Evolutionary conservation across 805 yeast genomes (phyloP), one percentile per base, ranked within the genome.

Genomic region (Soucietia sequanensis): DNA sequence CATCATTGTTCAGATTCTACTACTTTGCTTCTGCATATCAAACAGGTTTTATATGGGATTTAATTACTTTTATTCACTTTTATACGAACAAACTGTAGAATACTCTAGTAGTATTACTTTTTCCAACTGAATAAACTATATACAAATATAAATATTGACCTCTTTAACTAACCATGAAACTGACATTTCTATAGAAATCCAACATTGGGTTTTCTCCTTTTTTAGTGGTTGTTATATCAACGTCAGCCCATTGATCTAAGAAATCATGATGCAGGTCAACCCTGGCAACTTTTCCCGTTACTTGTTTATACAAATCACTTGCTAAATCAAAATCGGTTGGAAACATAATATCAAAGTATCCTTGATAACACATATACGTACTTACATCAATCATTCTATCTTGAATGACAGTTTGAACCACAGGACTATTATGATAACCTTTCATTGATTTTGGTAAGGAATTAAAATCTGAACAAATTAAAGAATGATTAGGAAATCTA

Each of bases 141-240:
- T 21, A 21, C 23, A 21, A 9, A 21, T 21, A 9, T 21, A n/a
- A n/a, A n/a, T n/a, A n/a, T n/a, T n/a, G n/a, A n/a, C n/a, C n/a
- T n/a, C n/a, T 6, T 49, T 42, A 71, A 36, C 75, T 71, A 29
- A 68, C 68, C 65, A 80, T 66, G 44, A 84, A 85, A 15, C 84
- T 77, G 4, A 86, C 93, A 50, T 87, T 87, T 23, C 71, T 65
- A 54, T 87, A 87, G 40, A 86, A 73, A 33, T 82, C 83, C 37
- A 86, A 55, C 89, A 87, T 78, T 10, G 95, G 95, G 47, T 84
- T 84, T 47, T 86, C 95, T 0, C 95, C 95, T 22, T 77, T 76
- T 47, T 73, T 76, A 0, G 93, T 83, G 3, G 78, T 72, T 2
- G 95, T 84, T 9, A 66, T 72, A 3, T 78, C 80, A 3, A 73